A percentile compares a stretch with the other conserved stretches of the same genome.
Evolutionary conservation across 805 yeast genomes (phyloP).

Genomic region (Yarrowia porcina): DNA sequence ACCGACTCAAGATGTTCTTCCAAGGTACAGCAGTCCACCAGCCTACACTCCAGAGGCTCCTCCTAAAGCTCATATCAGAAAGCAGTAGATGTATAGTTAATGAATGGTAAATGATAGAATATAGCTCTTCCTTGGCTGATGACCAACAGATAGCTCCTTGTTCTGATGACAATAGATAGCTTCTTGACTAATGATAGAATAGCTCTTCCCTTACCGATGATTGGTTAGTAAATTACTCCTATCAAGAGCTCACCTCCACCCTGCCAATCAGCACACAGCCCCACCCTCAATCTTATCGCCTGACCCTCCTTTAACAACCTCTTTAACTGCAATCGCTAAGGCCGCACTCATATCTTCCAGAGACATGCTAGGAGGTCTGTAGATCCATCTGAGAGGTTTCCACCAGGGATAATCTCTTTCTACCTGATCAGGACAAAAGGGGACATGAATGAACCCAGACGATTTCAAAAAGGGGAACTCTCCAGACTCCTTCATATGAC

Average conservation of each 20-base stretch:
- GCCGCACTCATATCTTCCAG: background rate
- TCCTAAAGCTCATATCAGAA: background rate
- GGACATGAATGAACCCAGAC: conserved; percentile 6
- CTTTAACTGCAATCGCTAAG: background rate
- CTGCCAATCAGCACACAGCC: background rate
- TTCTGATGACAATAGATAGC: no score
- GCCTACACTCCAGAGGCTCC: background rate
- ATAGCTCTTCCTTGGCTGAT: no score
- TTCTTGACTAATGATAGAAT: no score
- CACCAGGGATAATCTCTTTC: background rate
- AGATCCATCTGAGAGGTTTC: conserved; percentile 7
- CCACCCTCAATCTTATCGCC: background rate
- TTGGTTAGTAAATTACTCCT: no score
- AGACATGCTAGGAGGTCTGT: conserved; percentile 7
- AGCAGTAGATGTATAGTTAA: background rate
- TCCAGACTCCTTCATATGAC: conserved; percentile 1
- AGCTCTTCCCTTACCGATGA: no score
- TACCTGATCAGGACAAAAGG: background rate
- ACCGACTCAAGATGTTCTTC: background rate
- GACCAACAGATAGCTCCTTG: no score
- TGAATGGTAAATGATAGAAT: background rate
- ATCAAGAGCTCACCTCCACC: no score
- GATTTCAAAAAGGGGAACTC: background rate
- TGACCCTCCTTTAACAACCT: background rate
- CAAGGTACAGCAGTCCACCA: background rate